Conservation (phyloP, 805 yeast species). For the Cyberlindnera mrakii region DNA sequence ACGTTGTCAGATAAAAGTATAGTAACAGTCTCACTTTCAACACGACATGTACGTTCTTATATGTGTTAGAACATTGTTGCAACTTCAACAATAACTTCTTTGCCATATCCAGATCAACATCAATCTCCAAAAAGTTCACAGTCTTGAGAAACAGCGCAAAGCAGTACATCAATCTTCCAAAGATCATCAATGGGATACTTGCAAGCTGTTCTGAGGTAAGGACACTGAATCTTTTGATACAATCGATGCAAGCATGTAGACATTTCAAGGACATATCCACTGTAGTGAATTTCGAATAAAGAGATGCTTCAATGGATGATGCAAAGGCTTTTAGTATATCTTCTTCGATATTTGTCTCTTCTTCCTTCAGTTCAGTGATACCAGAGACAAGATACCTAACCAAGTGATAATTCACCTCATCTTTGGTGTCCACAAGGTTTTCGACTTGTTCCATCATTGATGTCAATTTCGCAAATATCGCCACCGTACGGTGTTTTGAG, state of each 20-base stretch:
- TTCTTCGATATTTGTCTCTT: slow-evolving; percentile 6
- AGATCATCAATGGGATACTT: slow-evolving; percentile 17
- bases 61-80: slow-evolving; percentile 11
- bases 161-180: slow-evolving; percentile 23
- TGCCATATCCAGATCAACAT: slow-evolving; percentile 12
- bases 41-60: slow-evolving; percentile 16
- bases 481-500: slow-evolving; percentile 36
- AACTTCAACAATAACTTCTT: slow-evolving; percentile 13
- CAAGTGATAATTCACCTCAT: slow-evolving; percentile 14
- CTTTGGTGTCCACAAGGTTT: slow-evolving; percentile 9
- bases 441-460: slow-evolving; percentile 54
- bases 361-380: slow-evolving; percentile 8
- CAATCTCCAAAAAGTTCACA: slow-evolving; percentile 15
- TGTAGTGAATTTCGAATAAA: slow-evolving; percentile 18
- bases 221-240: slow-evolving; percentile 12
- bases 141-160: slow-evolving; percentile 23
- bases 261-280: slow-evolving; percentile 16
- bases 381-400: slow-evolving; percentile 14
- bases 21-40: slow-evolving; percentile 19
- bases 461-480: slow-evolving; percentile 53
- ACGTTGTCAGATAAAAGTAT: slow-evolving; percentile 24
- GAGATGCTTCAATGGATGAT: slow-evolving; percentile 21
- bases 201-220: slow-evolving; percentile 14
- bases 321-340: slow-evolving; percentile 16
- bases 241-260: slow-evolving; percentile 16